Percentiles rank a stretch among this genome's conserved stretches.
These are phyloP conservation scores for Sugiyamaella pinicola DNA, from an alignment of 1,139 yeast species.

Conservation along the genomic window DNA sequence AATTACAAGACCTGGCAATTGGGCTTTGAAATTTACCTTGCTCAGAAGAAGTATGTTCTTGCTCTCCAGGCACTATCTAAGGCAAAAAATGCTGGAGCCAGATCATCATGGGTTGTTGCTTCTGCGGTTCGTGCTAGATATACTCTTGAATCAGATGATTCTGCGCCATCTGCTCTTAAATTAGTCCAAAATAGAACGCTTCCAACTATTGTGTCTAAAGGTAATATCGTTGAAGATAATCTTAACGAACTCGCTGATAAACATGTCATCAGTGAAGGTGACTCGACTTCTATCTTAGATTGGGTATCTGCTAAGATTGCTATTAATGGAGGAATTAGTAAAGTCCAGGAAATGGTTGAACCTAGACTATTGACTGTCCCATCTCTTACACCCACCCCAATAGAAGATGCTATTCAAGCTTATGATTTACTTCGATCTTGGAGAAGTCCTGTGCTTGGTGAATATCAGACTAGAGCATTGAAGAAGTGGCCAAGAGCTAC, in stretches of 20 bases:
- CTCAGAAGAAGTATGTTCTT: constrained; percentile 50
- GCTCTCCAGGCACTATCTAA: constrained; percentile 50
- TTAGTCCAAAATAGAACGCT: constrained; percentile 39
- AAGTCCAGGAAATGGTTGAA: constrained; percentile 20
- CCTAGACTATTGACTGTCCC: constrained; percentile 16
- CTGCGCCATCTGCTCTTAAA: constrained; percentile 39
- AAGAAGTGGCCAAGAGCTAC: constrained; percentile 34
- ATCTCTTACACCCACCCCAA: not conserved
- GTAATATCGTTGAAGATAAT: constrained; percentile 34
- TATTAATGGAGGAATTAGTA: constrained; percentile 22
- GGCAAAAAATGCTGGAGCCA: constrained; percentile 39
- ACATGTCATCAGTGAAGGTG: constrained; percentile 26
- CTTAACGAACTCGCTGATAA: constrained; percentile 33
- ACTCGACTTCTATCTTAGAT: constrained; percentile 20
- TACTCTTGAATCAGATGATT: constrained; percentile 34
- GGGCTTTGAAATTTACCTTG: constrained; percentile 49
- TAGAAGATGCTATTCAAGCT: constrained; percentile 16
- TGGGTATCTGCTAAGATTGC: constrained; percentile 30
- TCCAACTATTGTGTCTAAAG: constrained; percentile 35
- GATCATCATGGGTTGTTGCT: constrained; percentile 35
- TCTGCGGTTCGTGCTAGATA: constrained; percentile 36
- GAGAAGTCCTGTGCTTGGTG: constrained; percentile 26
- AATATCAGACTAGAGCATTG: constrained; percentile 24
- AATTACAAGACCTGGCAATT: constrained; percentile 44
- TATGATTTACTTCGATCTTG: constrained; percentile 23